These are phyloP conservation scores for Aspergillus phoenicis DNA, from an alignment of 2,329 filamentous ascomycete genomes.

Conservation along the genomic window DNA sequence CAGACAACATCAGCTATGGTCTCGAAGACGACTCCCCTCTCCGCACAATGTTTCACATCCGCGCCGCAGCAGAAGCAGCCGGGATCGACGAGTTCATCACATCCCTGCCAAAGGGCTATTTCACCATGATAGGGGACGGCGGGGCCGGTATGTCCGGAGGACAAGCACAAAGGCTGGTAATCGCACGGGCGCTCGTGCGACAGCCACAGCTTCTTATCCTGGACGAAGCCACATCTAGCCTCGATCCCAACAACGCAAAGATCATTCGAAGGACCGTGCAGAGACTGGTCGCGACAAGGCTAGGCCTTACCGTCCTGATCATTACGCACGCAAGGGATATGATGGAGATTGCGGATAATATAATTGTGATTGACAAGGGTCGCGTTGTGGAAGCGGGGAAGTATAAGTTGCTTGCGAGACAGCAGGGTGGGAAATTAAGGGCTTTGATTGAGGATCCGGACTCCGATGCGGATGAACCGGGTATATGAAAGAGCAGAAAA, in stretches of 20 bases:
- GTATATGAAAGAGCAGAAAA: not conserved
- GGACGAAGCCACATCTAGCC: slow-evolving; percentile 82
- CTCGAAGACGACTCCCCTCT: slow-evolving; percentile 59
- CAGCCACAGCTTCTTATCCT: slow-evolving; percentile 73
- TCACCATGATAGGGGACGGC: slow-evolving; percentile 75
- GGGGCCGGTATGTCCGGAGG: slow-evolving; percentile 75
- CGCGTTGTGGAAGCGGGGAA: slow-evolving; percentile 68
- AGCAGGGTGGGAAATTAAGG: slow-evolving; percentile 51
- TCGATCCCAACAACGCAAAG: slow-evolving; percentile 70
- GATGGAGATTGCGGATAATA: slow-evolving; percentile 76
- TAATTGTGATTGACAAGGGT: slow-evolving; percentile 72
- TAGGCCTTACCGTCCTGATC: slow-evolving; percentile 69
- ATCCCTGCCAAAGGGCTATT: slow-evolving; percentile 70
- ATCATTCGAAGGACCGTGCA: slow-evolving; percentile 65
- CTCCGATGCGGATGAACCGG: not conserved
- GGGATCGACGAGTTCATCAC: slow-evolving; percentile 75
- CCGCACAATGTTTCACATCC: slow-evolving; percentile 50
- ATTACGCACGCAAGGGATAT: slow-evolving; percentile 83
- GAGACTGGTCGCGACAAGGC: slow-evolving; percentile 49
- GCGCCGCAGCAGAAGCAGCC: slow-evolving; percentile 58
- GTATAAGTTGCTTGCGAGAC: slow-evolving; percentile 62
- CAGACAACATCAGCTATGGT: slow-evolving; percentile 72
- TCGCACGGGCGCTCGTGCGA: slow-evolving; percentile 76
- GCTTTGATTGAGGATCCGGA: slow-evolving; percentile 31
- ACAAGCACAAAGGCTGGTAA: slow-evolving; percentile 78